phyloP scores from a whole-genome alignment of 768 basidiomycete species.

The Lentinula lateritia region DNA sequence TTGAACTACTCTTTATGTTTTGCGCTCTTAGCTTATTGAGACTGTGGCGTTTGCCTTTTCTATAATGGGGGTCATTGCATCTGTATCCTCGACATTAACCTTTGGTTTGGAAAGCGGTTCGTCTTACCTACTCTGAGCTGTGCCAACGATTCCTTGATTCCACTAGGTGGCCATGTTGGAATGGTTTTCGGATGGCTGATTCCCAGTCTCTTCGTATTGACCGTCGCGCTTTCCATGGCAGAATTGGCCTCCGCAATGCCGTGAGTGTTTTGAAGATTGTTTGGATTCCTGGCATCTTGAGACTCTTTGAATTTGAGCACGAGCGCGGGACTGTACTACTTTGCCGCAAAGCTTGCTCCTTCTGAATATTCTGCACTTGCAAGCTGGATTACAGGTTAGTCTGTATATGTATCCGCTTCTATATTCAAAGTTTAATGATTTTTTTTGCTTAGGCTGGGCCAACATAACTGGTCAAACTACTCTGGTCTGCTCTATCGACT shows the following conservation, averaged over 20 bases:
- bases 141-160: background rate
- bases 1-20: background rate
- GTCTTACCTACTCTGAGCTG: conserved; percentile 8
- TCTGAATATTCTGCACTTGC: conserved; percentile 55
- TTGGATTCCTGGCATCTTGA: background rate
- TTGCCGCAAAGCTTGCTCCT: conserved; percentile 70
- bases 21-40: conserved; percentile 42
- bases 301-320: conserved; percentile 36
- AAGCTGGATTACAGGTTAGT: conserved; percentile 53
- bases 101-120: conserved; percentile 61
- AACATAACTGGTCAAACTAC: conserved; percentile 69
- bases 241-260: conserved; percentile 74
- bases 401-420: background rate
- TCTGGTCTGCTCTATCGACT: conserved; percentile 72
- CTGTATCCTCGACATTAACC: conserved; percentile 59
- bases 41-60: conserved; percentile 64
- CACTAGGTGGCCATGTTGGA: conserved; percentile 65
- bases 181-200: conserved; percentile 78
- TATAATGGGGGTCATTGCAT: conserved; percentile 70
- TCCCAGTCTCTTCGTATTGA: conserved; percentile 62
- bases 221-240: conserved; percentile 66
- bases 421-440: background rate
- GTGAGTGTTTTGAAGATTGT: conserved; percentile 32
- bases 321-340: conserved; percentile 76
- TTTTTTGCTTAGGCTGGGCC: conserved; percentile 51